phyloP scores from a whole-genome alignment of 2,329 filamentous ascomycete genomes.

The Ophiostoma novo-ulmi region DNA sequence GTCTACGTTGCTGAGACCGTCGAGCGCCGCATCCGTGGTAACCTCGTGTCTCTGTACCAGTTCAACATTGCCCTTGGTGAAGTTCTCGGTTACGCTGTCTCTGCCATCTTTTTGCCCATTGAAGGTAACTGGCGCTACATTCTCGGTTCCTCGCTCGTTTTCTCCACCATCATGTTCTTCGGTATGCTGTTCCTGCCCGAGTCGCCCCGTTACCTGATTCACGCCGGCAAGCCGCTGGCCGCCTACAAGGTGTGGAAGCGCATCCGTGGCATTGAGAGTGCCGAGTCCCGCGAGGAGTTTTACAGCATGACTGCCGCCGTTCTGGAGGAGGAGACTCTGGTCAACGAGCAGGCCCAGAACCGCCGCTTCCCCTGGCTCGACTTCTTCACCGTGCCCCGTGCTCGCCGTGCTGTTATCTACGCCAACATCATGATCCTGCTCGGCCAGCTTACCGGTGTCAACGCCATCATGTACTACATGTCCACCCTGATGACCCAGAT shows the following conservation, averaged over 20 bases:
- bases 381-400: constrained; percentile 64
- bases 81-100: constrained; percentile 67
- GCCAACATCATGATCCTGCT: constrained; percentile 66
- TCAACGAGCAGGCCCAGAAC: constrained; percentile 47
- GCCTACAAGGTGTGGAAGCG: constrained; percentile 67
- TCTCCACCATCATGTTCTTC: constrained; percentile 57
- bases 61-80: constrained; percentile 72
- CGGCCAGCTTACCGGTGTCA: constrained; percentile 66
- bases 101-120: constrained; percentile 67
- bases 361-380: constrained; percentile 65
- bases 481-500: constrained; percentile 61
- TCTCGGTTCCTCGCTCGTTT: constrained; percentile 65
- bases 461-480: constrained; percentile 71
- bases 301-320: constrained; percentile 65
- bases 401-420: constrained; percentile 61
- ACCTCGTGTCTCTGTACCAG: constrained; percentile 68
- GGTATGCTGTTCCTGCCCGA: constrained; percentile 71
- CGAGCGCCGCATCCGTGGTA: constrained; percentile 61
- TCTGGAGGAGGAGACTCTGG: constrained; percentile 50
- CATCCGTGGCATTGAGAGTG: constrained; percentile 55
- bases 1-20: constrained; percentile 72
- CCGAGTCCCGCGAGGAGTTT: constrained; percentile 62
- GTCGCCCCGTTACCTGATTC: constrained; percentile 63
- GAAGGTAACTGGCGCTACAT: constrained; percentile 69
- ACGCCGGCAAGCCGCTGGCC: constrained; percentile 56